Conservation (phyloP, 2,329 filamentous ascomycete species). For the Pyrenophora tritici-repentis region DNA sequence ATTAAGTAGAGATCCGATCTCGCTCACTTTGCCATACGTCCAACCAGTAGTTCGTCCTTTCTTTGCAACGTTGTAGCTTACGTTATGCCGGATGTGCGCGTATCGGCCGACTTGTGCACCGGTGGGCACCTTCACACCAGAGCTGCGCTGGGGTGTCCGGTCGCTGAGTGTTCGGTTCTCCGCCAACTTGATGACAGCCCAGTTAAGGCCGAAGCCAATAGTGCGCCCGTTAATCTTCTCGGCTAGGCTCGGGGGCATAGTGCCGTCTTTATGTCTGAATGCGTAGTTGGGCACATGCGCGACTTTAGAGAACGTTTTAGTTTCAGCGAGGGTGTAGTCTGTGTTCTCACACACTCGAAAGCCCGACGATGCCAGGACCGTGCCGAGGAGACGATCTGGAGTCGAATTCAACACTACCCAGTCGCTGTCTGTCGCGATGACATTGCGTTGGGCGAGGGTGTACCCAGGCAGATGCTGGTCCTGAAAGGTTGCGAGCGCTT, state of each 20-base stretch:
- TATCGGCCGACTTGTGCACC: background rate
- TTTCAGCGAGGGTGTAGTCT: background rate
- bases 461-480: background rate
- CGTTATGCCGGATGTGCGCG: background rate
- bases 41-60: background rate
- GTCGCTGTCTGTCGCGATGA: background rate
- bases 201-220: background rate
- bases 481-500: background rate
- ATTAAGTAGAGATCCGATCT: background rate
- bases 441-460: background rate
- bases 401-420: background rate
- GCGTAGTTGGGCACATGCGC: background rate
- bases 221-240: background rate
- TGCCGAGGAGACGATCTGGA: background rate
- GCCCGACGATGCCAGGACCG: background rate
- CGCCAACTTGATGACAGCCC: background rate
- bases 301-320: background rate
- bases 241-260: background rate
- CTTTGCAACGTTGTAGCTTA: background rate
- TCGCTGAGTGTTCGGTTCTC: background rate
- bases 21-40: background rate
- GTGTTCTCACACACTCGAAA: background rate
- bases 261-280: background rate
- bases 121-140: background rate
- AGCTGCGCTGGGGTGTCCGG: background rate